Conservation (phyloP, 139 green algal genomes). For the Tetraselmis chui region DNA sequence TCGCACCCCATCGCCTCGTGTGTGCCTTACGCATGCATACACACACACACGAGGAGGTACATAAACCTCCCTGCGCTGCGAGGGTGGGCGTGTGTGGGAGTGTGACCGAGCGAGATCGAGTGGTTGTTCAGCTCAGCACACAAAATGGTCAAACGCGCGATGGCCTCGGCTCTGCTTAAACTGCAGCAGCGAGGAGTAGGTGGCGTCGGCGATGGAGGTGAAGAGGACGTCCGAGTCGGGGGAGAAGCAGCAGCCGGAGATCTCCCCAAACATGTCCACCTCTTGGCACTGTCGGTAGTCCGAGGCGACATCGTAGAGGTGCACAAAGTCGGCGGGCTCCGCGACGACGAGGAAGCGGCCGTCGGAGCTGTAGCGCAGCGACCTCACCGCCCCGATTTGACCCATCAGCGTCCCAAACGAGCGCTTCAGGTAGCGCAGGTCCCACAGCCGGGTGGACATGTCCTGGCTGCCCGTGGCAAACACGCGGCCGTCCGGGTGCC, state of each 20-base stretch:
- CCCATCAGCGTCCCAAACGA: slow-evolving; percentile 44
- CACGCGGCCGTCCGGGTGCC: slow-evolving; percentile 73
- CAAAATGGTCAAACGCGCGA: neutral
- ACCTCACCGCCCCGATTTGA: slow-evolving; percentile 71
- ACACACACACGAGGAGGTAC: too few relatives aligned
- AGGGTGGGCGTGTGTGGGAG: too few relatives aligned
- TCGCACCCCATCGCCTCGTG: too few relatives aligned
- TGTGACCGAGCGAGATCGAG: too few relatives aligned
- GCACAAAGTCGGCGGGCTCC: slow-evolving; percentile 91
- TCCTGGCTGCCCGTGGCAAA: slow-evolving; percentile 93
- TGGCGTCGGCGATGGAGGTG: slow-evolving; percentile 18
- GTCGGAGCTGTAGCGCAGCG: slow-evolving; percentile 62
- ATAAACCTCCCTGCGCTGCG: too few relatives aligned
- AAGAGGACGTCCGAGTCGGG: slow-evolving; percentile 30
- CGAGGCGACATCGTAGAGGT: slow-evolving; percentile 66
- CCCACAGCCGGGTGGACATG: slow-evolving; percentile 72
- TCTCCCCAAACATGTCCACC: slow-evolving; percentile 48
- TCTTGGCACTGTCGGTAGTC: slow-evolving; percentile 23
- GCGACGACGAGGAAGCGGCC: slow-evolving; percentile 70
- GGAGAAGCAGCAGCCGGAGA: slow-evolving; percentile 36
- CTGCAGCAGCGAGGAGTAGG: slow-evolving; percentile 27
- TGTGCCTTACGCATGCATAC: too few relatives aligned
- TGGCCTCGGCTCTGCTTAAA: slow-evolving; percentile 1
- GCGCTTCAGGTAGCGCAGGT: slow-evolving; percentile 44
- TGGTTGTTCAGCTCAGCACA: too few relatives aligned